A percentile compares a stretch with the other conserved stretches of the same genome.
Evolutionary conservation across 208 protist species (phyloP).

Genomic region (Crithidia bombi): DNA sequence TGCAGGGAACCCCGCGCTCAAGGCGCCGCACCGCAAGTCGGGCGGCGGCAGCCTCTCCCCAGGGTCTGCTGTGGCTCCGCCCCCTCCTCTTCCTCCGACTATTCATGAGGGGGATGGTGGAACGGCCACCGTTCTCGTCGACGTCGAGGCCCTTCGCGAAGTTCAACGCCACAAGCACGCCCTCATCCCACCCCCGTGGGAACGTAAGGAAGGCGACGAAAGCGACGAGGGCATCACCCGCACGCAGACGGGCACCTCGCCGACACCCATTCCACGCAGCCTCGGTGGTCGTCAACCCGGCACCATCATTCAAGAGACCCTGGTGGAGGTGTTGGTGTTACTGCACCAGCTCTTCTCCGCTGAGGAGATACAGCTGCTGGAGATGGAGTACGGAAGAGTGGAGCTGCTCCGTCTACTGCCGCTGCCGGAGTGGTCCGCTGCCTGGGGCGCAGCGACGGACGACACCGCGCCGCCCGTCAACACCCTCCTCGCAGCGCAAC

Average conservation of each 20-base stretch:
- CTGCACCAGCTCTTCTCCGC: slow-evolving; percentile 49
- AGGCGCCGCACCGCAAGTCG: not conserved
- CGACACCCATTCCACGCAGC: slow-evolving; percentile 9
- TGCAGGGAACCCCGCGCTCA: not conserved
- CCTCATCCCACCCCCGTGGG: slow-evolving; percentile 67
- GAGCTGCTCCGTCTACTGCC: slow-evolving; percentile 43
- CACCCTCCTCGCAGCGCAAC: slow-evolving; percentile 17
- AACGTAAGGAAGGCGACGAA: slow-evolving; percentile 22
- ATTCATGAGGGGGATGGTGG: slow-evolving; percentile 11
- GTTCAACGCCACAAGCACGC: slow-evolving; percentile 49
- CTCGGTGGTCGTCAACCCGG: slow-evolving; percentile 15
- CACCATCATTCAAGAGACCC: slow-evolving; percentile 28
- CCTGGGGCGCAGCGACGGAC: not conserved
- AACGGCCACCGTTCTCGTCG: not conserved
- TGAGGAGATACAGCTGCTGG: slow-evolving; percentile 58
- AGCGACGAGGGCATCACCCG: not conserved
- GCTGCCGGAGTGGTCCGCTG: slow-evolving; percentile 24
- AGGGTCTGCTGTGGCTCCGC: not conserved
- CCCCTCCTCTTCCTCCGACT: too few species aligned
- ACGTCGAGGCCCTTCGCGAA: slow-evolving; percentile 9
- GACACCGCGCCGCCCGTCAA: slow-evolving; percentile 7
- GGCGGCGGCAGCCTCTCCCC: not conserved
- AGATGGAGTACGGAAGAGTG: slow-evolving; percentile 51
- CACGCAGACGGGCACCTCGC: not conserved
- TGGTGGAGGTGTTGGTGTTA: slow-evolving; percentile 34